These are phyloP conservation scores for Globisporangium parvum DNA, from an alignment of 352 stramenopile genomes.

Conservation along the genomic window DNA sequence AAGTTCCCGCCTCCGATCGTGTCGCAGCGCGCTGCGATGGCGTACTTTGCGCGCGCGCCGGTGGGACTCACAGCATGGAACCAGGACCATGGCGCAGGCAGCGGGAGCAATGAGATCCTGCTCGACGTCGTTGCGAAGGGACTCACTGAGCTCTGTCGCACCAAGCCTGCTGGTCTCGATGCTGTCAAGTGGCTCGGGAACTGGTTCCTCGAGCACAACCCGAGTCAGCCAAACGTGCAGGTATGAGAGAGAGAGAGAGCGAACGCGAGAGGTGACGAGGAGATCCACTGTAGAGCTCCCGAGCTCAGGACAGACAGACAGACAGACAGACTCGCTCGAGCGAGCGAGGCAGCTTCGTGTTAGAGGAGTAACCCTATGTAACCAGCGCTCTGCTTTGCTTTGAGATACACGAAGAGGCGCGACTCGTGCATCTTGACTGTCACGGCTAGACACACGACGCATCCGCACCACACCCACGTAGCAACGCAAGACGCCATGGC, in stretches of 20 bases:
- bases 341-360: no score
- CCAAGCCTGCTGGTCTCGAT: conserved; percentile 68
- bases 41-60: conserved; percentile 50
- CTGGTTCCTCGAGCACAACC: conserved; percentile 85
- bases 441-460: no score
- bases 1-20: conserved; percentile 49
- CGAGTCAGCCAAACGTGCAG: conserved; percentile 70
- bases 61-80: conserved; percentile 54
- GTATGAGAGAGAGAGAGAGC: conserved; percentile 14
- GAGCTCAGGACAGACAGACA: neutral
- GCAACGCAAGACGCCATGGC: conserved; percentile 33
- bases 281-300: neutral
- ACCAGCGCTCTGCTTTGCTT: no score
- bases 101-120: conserved; percentile 34
- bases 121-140: conserved; percentile 66
- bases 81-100: conserved; percentile 14
- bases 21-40: conserved; percentile 43
- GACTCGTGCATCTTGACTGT: no score
- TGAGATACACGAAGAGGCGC: no score
- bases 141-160: conserved; percentile 73
- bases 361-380: no score
- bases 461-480: no score
- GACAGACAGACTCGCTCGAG: no score
- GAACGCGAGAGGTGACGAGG: no score
- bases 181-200: conserved; percentile 78